phyloP scores from a whole-genome alignment of 1,139 yeast species.

The Candida frijolesensis region DNA sequence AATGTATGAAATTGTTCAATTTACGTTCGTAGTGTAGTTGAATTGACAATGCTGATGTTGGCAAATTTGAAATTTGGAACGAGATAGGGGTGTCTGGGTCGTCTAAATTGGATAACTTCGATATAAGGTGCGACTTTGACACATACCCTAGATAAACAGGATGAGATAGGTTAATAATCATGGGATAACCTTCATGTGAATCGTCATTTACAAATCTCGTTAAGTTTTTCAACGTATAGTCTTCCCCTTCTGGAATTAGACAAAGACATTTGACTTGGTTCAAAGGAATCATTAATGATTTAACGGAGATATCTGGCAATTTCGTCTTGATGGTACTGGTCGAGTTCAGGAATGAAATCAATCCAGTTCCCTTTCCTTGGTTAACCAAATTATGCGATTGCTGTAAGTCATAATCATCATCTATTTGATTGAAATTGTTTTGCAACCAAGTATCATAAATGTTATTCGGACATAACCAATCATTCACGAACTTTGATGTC shows the following conservation, averaged over 20 bases:
- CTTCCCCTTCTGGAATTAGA: conserved; percentile 27
- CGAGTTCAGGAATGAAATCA: conserved; percentile 36
- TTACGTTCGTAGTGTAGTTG: conserved; percentile 29
- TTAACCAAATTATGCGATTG: conserved; percentile 20
- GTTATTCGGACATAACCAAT: conserved; percentile 47
- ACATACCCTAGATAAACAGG: conserved; percentile 42
- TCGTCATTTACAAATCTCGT: conserved; percentile 29
- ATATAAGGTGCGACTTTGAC: conserved; percentile 20
- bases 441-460: conserved; percentile 51
- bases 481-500: conserved; percentile 52
- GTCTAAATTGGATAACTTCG: conserved; percentile 16
- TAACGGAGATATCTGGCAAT: conserved; percentile 37
- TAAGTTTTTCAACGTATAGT: conserved; percentile 25
- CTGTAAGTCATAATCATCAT: conserved; percentile 2
- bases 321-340: conserved; percentile 31
- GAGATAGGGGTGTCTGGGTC: conserved; percentile 19
- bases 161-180: conserved; percentile 27
- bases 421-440: conserved; percentile 27
- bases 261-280: conserved; percentile 29
- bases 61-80: conserved; percentile 26
- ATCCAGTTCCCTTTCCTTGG: conserved; percentile 45
- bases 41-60: conserved; percentile 24
- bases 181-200: conserved; percentile 48
- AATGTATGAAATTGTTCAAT: conserved; percentile 14
- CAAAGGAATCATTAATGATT: conserved; percentile 37